Evolutionary conservation across 441 rosid genomes (phyloP), one percentile per base, ranked within the genome.

Genomic region (Adansonia grandidieri): DNA sequence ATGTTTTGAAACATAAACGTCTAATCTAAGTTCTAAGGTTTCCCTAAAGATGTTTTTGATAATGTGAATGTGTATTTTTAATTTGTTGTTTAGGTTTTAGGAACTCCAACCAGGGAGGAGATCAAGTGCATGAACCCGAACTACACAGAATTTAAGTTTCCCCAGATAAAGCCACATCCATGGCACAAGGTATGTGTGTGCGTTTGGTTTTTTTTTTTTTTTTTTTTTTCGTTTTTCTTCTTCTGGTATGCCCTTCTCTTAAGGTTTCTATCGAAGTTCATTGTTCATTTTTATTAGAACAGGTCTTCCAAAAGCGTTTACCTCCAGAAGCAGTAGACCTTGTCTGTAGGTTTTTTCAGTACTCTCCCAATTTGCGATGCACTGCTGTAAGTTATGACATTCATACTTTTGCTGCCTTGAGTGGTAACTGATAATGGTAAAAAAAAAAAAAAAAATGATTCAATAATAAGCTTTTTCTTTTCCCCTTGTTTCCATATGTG

Each of bases 121-220:
- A 96, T 96, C 80, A 96, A 96, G 86, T 96, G 99, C 90, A 96
- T 96, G 99, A 96, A 96, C 83, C 98, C 99, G 40, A 94, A 96
- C 87, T 94, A 96, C 78, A 96, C 98, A 0, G 98, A 94, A 80
- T 96, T 96, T 81, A 96, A 93, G 84, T 96, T 96, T 69, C 98
- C 99, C 40, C 99, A 96, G 85, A 94, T 93, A 86, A 96, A 96
- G 82, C 98, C 98, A 74, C 99, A 96, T 86, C 98, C 99, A 75
- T 96, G 99, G 99, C 98, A 96, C 88, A 96, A 96, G 94, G 99
- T 93, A 83, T 48, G 37, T 14, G 22, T n/a, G 1, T 37, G 37
- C 11, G 78, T 19, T 47, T 48, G 42, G 15, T 58, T 24, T 20
- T 6, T 61, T 17, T 47, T 42, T 58, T 24, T 20, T 6, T 61